Evolutionary conservation across 805 yeast species (phyloP).

Genomic region (Kodamaea lidongshanica): DNA sequence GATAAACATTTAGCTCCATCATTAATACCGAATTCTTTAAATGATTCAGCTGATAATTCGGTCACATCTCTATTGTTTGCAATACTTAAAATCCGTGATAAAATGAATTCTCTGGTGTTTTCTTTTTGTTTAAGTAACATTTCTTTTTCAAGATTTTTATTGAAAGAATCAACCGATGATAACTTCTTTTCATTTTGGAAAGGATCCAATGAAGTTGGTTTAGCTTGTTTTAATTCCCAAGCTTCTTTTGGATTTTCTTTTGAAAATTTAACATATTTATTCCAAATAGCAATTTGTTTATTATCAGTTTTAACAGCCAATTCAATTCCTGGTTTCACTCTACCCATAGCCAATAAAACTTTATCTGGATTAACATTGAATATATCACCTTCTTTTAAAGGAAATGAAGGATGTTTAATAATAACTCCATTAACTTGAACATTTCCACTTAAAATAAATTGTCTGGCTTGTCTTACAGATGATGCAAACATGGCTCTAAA

Average conservation of each 20-base stretch:
- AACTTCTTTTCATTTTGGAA: slow-evolving; percentile 9
- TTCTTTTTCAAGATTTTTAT: slow-evolving; percentile 33
- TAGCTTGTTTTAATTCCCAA: slow-evolving; percentile 45
- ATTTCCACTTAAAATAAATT: slow-evolving; percentile 71
- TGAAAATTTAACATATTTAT: slow-evolving; percentile 59
- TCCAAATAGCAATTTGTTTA: slow-evolving; percentile 70
- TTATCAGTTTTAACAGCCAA: slow-evolving; percentile 66
- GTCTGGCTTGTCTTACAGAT: slow-evolving; percentile 89
- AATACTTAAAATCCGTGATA: slow-evolving; percentile 36
- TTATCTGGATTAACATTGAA: slow-evolving; percentile 81
- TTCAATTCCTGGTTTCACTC: slow-evolving; percentile 68
- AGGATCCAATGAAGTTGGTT: slow-evolving; percentile 32
- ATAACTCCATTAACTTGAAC: slow-evolving; percentile 81
- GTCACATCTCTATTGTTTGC: slow-evolving; percentile 20
- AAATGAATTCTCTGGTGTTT: slow-evolving; percentile 42
- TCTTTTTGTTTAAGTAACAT: slow-evolving; percentile 39
- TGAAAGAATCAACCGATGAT: slow-evolving; percentile 22
- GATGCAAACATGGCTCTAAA: slow-evolving; percentile 93
- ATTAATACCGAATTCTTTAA: slow-evolving; percentile 12
- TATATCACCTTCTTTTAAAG: slow-evolving; percentile 77
- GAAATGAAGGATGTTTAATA: slow-evolving; percentile 73
- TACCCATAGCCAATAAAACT: slow-evolving; percentile 80
- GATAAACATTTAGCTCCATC: slow-evolving; percentile 33
- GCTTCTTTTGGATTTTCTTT: slow-evolving; percentile 49
- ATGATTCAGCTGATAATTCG: slow-evolving; percentile 14